Percentiles rank a stretch among this genome's conserved stretches.
phyloP scores from a whole-genome alignment of 2,329 filamentous ascomycete genomes.

The Paracorniculantispora psalliotae region DNA sequence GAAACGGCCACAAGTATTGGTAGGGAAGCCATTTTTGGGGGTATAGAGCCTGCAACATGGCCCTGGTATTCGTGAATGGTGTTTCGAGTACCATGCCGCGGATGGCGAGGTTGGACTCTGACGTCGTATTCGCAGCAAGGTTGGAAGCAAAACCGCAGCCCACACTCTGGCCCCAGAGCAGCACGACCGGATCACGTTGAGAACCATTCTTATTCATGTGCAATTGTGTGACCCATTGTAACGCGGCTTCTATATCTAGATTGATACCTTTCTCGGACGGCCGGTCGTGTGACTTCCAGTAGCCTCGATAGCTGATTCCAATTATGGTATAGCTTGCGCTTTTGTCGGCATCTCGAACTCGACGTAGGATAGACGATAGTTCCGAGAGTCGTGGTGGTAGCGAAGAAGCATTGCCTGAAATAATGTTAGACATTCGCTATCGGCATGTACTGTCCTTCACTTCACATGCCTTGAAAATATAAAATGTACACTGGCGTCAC shows the following conservation, averaged over 20 bases:
- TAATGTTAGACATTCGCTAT: conserved; percentile 9
- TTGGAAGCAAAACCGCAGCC: conserved; percentile 67
- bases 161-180: conserved; percentile 76
- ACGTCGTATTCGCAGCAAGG: conserved; percentile 41
- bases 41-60: conserved; percentile 68
- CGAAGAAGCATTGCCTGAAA: conserved; percentile 54
- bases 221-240: conserved; percentile 53
- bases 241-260: conserved; percentile 59
- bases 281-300: conserved; percentile 70
- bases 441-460: background rate
- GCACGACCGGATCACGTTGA: conserved; percentile 32
- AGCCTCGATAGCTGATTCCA: conserved; percentile 63
- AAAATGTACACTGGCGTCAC: conserved; percentile 45
- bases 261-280: conserved; percentile 67
- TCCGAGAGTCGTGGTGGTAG: conserved; percentile 53
- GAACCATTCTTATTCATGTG: conserved; percentile 27
- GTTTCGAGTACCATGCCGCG: conserved; percentile 65
- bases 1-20: conserved; percentile 66
- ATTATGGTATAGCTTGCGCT: conserved; percentile 42
- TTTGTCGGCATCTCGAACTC: conserved; percentile 35
- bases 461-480: conserved; percentile 48
- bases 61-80: conserved; percentile 64
- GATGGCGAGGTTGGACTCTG: conserved; percentile 32
- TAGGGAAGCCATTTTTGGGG: conserved; percentile 79
- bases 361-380: conserved; percentile 47